Percentiles rank a stretch among this genome's conserved stretches.
Conservation (phyloP, 2,329 filamentous ascomycete species). For the Dactylonectria macrodidyma region DNA sequence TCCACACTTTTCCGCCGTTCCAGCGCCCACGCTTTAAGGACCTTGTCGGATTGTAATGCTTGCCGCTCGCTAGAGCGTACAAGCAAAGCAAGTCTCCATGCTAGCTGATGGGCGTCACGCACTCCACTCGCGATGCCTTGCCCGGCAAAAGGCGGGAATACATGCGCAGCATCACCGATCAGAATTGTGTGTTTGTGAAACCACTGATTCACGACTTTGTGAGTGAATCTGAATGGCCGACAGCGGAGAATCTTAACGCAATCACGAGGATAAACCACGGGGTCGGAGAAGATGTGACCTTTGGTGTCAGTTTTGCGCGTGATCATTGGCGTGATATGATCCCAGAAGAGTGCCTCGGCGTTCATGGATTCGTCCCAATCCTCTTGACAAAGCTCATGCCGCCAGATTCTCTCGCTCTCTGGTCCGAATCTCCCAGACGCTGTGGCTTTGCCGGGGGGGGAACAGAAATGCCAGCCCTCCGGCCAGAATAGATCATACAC, state of each 20-base stretch:
- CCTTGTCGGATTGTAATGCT: too few relatives aligned
- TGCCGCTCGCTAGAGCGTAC: too few relatives aligned
- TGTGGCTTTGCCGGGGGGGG: too few relatives aligned
- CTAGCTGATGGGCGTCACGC: slow-evolving; percentile 51
- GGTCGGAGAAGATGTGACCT: not conserved
- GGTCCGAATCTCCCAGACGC: not conserved
- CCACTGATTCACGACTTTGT: slow-evolving; percentile 64
- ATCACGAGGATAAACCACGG: not conserved
- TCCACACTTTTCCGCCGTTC: not conserved
- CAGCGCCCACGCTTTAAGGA: not conserved
- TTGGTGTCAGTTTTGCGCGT: not conserved
- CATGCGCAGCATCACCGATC: slow-evolving; percentile 65
- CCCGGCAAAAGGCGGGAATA: slow-evolving; percentile 63
- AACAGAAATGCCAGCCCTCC: not conserved
- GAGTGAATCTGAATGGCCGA: slow-evolving; percentile 53
- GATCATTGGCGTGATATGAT: too few relatives aligned
- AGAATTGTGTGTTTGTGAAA: slow-evolving; percentile 57
- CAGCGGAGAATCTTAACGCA: not conserved
- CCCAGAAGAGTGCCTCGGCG: not conserved
- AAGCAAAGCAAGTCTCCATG: slow-evolving; percentile 11
- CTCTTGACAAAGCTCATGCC: not conserved
- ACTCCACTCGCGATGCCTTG: slow-evolving; percentile 55
- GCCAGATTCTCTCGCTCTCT: not conserved
- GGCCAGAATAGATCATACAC: slow-evolving; percentile 11
- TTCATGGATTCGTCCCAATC: too few relatives aligned